These are phyloP conservation scores for Haplosporangium sp. DNA, from an alignment of 371 early-diverging fungal species.

Conservation along the genomic window DNA sequence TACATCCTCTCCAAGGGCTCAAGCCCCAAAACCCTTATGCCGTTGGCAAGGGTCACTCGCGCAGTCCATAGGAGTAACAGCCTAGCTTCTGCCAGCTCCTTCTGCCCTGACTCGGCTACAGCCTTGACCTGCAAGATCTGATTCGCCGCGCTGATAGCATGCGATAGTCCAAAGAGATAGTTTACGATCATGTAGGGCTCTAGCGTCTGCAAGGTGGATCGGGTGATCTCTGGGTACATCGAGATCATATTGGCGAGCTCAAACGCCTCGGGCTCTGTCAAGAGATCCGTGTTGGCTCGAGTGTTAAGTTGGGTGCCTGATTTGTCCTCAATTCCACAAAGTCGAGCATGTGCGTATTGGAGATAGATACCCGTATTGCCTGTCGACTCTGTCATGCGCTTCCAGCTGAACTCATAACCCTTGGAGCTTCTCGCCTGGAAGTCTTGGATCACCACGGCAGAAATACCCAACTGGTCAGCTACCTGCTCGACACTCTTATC, in stretches of 20 bases:
- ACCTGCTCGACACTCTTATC: constrained; percentile 69
- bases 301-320: constrained; percentile 38
- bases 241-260: constrained; percentile 82
- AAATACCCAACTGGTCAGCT: constrained; percentile 78
- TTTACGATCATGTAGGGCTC: constrained; percentile 93
- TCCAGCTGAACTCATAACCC: constrained; percentile 97
- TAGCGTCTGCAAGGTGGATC: constrained; percentile 61
- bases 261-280: constrained; percentile 77
- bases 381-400: constrained; percentile 91
- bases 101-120: constrained; percentile 53
- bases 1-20: constrained; percentile 91
- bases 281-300: constrained; percentile 56
- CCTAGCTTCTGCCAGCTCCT: constrained; percentile 80
- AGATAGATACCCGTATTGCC: constrained; percentile 99
- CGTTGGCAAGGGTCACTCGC: constrained; percentile 87
- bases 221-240: constrained; percentile 87
- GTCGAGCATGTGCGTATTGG: constrained; percentile 95
- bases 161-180: constrained; percentile 90
- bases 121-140: constrained; percentile 80
- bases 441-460: constrained; percentile 95
- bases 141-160: constrained; percentile 80
- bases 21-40: constrained; percentile 82
- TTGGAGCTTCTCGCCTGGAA: constrained; percentile 91
- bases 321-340: constrained; percentile 83
- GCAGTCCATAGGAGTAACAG: constrained; percentile 83